A percentile compares a stretch with the other conserved stretches of the same genome.
Evolutionary conservation across 176 grass and related monocot species (phyloP).

Genomic region (Musa schizocarpa): DNA sequence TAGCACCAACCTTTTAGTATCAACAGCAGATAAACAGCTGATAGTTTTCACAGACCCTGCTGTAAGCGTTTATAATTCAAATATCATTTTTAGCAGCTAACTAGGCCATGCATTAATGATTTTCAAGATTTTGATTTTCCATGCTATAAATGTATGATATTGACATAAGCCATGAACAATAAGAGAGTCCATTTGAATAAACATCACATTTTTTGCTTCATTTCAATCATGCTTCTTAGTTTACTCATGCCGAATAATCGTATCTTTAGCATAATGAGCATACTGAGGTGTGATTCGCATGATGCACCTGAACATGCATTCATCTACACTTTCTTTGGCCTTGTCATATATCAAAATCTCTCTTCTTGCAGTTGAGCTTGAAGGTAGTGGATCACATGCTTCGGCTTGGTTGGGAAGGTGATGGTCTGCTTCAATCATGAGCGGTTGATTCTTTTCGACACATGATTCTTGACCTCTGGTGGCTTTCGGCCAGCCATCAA

Average conservation of each 20-base stretch:
- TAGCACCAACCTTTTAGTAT: conserved; percentile 90
- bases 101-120: background rate
- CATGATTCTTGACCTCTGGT: background rate
- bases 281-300: no score
- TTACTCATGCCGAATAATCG: background rate
- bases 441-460: background rate
- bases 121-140: background rate
- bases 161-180: no score
- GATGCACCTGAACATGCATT: background rate
- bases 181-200: background rate
- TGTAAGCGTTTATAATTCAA: conserved; percentile 40
- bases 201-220: background rate
- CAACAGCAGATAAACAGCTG: conserved; percentile 81
- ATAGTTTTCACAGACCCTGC: conserved; percentile 84
- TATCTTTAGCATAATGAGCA: background rate
- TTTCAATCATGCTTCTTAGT: background rate
- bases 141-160: no score
- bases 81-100: background rate
- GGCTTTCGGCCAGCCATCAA: background rate
- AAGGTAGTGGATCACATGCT: conserved; percentile 99
- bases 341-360: conserved; percentile 16
- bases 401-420: conserved; percentile 98
- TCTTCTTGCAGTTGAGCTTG: conserved; percentile 71
- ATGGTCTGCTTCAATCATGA: conserved; percentile 78
- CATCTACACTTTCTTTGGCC: background rate